These are phyloP conservation scores for Ambrosiella xylebori DNA, from an alignment of 2,329 filamentous ascomycete genomes.

Conservation along the genomic window DNA sequence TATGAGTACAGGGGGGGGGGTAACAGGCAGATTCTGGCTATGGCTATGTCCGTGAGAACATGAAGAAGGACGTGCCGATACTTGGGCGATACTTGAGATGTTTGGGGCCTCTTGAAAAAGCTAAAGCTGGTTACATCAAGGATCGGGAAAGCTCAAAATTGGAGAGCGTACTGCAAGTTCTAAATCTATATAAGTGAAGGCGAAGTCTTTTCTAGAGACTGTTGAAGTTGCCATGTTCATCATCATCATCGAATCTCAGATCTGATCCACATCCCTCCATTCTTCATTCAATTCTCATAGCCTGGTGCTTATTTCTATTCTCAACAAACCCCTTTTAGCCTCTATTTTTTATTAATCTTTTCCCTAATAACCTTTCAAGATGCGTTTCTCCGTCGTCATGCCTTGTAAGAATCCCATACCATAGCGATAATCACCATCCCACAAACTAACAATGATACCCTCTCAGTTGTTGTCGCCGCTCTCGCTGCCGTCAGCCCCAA, in stretches of 20 bases:
- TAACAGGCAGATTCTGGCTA: background rate
- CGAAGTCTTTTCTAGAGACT: background rate
- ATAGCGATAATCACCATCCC: background rate
- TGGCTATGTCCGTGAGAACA: background rate
- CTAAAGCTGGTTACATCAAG: background rate
- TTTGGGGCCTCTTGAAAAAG: background rate
- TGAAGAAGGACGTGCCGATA: background rate
- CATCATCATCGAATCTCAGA: constrained; percentile 1
- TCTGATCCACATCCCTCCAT: background rate
- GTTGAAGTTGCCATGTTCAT: background rate
- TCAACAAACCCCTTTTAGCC: constrained; percentile 10
- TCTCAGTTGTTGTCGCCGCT: constrained; percentile 14
- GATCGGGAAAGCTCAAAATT: background rate
- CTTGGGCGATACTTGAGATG: background rate
- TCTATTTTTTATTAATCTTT: constrained; percentile 1
- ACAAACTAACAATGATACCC: background rate
- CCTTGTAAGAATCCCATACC: constrained; percentile 15
- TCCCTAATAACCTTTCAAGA: constrained; percentile 14
- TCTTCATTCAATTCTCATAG: constrained; percentile 3
- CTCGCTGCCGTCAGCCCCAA: constrained; percentile 16
- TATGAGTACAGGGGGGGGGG: background rate
- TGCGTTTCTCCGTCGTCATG: constrained; percentile 16
- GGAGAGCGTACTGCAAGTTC: background rate
- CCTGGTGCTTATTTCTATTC: constrained; percentile 1
- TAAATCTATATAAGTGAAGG: background rate